These are phyloP conservation scores for Fusarium anguioides DNA, from an alignment of 2,329 filamentous ascomycete genomes.

Conservation along the genomic window DNA sequence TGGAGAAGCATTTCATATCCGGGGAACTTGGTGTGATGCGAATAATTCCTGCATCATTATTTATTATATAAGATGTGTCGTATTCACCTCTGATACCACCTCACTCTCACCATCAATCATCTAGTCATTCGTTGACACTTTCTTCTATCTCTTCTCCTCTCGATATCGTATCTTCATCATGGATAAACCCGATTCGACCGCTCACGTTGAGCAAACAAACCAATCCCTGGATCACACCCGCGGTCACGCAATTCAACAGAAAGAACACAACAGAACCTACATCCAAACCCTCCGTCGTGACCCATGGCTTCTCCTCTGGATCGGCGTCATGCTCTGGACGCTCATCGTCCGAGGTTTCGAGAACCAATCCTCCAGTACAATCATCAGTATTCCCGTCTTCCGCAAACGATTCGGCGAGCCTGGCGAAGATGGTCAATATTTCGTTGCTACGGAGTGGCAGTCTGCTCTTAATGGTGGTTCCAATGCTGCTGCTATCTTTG, in stretches of 20 bases:
- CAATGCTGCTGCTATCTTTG: slow-evolving; percentile 41
- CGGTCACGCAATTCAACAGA: slow-evolving; percentile 47
- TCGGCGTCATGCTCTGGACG: slow-evolving; percentile 48
- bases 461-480: slow-evolving; percentile 44
- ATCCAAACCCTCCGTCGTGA: slow-evolving; percentile 43
- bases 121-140: neutral
- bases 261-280: slow-evolving; percentile 45
- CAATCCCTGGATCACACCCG: slow-evolving; percentile 4
- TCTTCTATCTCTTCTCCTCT: too few relatives aligned
- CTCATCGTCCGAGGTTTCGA: slow-evolving; percentile 47
- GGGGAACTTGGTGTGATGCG: neutral
- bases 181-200: slow-evolving; percentile 19
- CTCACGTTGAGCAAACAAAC: slow-evolving; percentile 19
- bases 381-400: slow-evolving; percentile 38
- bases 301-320: slow-evolving; percentile 47
- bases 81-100: rapidly evolving
- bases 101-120: neutral
- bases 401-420: slow-evolving; percentile 33
- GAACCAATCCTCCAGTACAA: slow-evolving; percentile 39
- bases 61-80: slow-evolving; percentile 1
- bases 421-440: slow-evolving; percentile 26
- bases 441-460: slow-evolving; percentile 47
- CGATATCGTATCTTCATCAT: neutral
- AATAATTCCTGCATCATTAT: neutral
- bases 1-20: slow-evolving; percentile 10